Percentiles rank a stretch among this genome's conserved stretches.
These are phyloP conservation scores for Orbilia ellipsospora DNA, from an alignment of 2,329 filamentous ascomycete genomes.

Conservation along the genomic window DNA sequence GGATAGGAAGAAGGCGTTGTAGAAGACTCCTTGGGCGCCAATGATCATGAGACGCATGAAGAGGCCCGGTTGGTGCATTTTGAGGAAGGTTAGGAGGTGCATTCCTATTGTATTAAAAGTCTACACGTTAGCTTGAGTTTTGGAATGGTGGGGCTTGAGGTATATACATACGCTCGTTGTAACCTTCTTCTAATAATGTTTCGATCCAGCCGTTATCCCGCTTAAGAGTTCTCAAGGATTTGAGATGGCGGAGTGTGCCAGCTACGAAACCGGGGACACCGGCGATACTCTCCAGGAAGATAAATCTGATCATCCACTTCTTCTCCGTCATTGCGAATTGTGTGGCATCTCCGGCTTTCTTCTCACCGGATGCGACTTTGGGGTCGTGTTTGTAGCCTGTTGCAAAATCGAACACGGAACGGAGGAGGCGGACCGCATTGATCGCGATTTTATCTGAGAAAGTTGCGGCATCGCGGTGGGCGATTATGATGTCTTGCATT, in stretches of 20 bases:
- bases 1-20: slow-evolving; percentile 89
- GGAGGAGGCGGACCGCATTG: slow-evolving; percentile 77
- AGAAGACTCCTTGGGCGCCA: slow-evolving; percentile 93
- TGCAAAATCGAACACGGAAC: slow-evolving; percentile 82
- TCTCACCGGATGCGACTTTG: slow-evolving; percentile 62
- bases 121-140: background rate
- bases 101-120: slow-evolving; percentile 67
- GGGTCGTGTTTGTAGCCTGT: slow-evolving; percentile 83
- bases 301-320: slow-evolving; percentile 89
- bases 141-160: background rate
- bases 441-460: slow-evolving; percentile 83
- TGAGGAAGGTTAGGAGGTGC: slow-evolving; percentile 92
- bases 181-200: slow-evolving; percentile 86
- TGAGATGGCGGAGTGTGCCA: slow-evolving; percentile 90
- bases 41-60: slow-evolving; percentile 95
- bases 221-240: slow-evolving; percentile 84
- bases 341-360: slow-evolving; percentile 64
- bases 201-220: slow-evolving; percentile 97
- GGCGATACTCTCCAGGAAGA: slow-evolving; percentile 94
- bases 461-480: slow-evolving; percentile 78
- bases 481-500: slow-evolving; percentile 76
- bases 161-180: slow-evolving; percentile 75
- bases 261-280: slow-evolving; percentile 97
- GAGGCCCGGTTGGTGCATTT: slow-evolving; percentile 83
- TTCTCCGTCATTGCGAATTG: slow-evolving; percentile 79